Evolutionary conservation across 2,329 filamentous ascomycete genomes (phyloP).

Genomic region (Xylaria sp.): DNA sequence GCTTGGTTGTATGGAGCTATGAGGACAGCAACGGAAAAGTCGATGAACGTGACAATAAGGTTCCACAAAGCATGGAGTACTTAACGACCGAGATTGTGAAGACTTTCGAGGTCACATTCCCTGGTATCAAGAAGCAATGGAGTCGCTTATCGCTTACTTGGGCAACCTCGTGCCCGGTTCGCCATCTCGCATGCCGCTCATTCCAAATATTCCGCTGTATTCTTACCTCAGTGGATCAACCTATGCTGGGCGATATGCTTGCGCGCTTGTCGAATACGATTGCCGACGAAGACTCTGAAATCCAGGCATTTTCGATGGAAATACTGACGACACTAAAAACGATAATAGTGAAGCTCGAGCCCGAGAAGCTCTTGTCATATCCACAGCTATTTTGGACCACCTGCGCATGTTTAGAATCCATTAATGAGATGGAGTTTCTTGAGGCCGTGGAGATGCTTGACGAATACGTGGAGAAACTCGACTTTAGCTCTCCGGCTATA

Average conservation of each 20-base stretch:
- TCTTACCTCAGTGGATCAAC: constrained; percentile 86
- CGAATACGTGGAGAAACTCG: constrained; percentile 83
- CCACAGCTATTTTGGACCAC: constrained; percentile 98
- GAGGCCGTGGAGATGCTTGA: constrained; percentile 94
- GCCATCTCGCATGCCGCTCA: constrained; percentile 93
- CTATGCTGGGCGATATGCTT: constrained; percentile 97
- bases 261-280: constrained; percentile 96
- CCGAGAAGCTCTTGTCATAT: constrained; percentile 84
- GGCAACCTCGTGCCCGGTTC: constrained; percentile 96
- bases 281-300: constrained; percentile 92
- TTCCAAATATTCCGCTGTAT: constrained; percentile 98
- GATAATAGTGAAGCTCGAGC: constrained; percentile 85
- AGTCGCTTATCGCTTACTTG: constrained; percentile 89
- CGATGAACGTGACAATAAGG: constrained; percentile 78
- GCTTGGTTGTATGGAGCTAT: constrained; percentile 90
- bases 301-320: constrained; percentile 97
- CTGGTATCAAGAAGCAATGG: constrained; percentile 91
- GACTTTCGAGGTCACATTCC: constrained; percentile 86
- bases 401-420: constrained; percentile 94
- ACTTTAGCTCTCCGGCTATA: constrained; percentile 77
- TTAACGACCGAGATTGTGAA: constrained; percentile 84
- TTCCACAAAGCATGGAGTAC: constrained; percentile 87
- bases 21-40: constrained; percentile 88
- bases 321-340: constrained; percentile 94
- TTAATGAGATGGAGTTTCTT: constrained; percentile 94